Conservation (phyloP, 2,329 filamentous ascomycete genomes). For the Claviceps sp. region DNA sequence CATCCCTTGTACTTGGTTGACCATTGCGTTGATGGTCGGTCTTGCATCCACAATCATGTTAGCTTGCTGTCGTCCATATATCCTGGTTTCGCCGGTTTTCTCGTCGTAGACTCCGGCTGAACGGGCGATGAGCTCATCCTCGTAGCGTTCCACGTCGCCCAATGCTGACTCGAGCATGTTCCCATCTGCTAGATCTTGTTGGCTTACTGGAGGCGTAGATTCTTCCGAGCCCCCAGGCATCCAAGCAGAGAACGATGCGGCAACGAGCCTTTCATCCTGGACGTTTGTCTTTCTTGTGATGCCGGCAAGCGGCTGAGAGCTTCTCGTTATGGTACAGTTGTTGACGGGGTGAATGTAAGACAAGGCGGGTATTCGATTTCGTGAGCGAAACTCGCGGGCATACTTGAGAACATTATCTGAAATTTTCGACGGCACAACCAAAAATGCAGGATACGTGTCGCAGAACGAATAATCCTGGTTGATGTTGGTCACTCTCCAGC, state of each 20-base stretch:
- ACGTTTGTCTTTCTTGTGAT: slow-evolving; percentile 80
- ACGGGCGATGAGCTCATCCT: slow-evolving; percentile 49
- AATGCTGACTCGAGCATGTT: slow-evolving; percentile 32
- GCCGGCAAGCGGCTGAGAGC: slow-evolving; percentile 82
- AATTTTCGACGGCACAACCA: slow-evolving; percentile 76
- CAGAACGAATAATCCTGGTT: slow-evolving; percentile 87
- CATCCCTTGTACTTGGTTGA: slow-evolving; percentile 84
- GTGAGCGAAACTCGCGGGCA: slow-evolving; percentile 76
- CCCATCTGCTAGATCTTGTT: slow-evolving; percentile 31
- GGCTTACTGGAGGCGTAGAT: slow-evolving; percentile 28
- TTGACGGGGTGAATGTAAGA: slow-evolving; percentile 95
- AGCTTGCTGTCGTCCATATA: slow-evolving; percentile 86
- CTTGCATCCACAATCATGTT: slow-evolving; percentile 95
- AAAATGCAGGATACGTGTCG: slow-evolving; percentile 75
- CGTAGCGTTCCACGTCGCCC: slow-evolving; percentile 49
- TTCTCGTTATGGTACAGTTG: slow-evolving; percentile 91
- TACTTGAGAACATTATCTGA: slow-evolving; percentile 98
- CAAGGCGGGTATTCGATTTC: slow-evolving; percentile 74
- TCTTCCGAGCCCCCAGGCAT: slow-evolving; percentile 21
- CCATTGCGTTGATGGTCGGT: slow-evolving; percentile 84
- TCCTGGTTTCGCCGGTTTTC: slow-evolving; percentile 45
- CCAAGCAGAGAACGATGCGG: slow-evolving; percentile 63
- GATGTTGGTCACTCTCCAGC: slow-evolving; percentile 83
- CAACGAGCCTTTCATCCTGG: slow-evolving; percentile 87
- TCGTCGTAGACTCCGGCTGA: slow-evolving; percentile 34